A percentile compares a stretch with the other conserved stretches of the same genome.
These are phyloP conservation scores for Mortierella claussenii DNA, from an alignment of 192 early-diverging fungal genomes.

Conservation along the genomic window DNA sequence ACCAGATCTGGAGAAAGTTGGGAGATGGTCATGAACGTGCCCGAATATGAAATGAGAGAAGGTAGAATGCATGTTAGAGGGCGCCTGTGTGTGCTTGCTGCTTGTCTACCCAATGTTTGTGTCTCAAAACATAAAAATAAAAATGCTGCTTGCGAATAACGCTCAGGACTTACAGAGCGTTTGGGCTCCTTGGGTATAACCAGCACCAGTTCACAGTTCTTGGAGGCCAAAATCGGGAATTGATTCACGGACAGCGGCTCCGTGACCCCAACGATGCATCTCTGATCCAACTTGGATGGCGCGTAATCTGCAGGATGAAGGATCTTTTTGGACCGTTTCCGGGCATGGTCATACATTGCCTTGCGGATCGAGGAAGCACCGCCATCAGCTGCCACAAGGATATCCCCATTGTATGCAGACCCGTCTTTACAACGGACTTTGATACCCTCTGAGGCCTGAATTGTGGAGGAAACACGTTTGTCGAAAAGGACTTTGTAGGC, in stretches of 20 bases:
- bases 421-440: constrained; percentile 45
- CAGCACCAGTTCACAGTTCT: constrained; percentile 26
- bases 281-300: constrained; percentile 26
- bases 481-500: constrained; percentile 42
- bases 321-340: constrained; percentile 19
- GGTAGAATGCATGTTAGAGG: too few relatives aligned
- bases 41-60: background rate
- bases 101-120: too few relatives aligned
- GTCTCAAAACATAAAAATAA: too few relatives aligned
- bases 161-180: constrained; percentile 26
- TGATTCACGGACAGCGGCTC: constrained; percentile 19
- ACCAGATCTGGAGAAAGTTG: constrained; percentile 30
- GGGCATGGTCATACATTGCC: constrained; percentile 21
- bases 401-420: constrained; percentile 31
- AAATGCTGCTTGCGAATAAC: too few relatives aligned
- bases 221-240: constrained; percentile 22
- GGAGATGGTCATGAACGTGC: background rate
- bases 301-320: constrained; percentile 23
- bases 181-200: constrained; percentile 40
- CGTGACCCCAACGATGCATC: constrained; percentile 31
- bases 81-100: too few relatives aligned
- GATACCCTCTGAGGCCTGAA: constrained; percentile 27
- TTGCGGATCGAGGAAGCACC: constrained; percentile 26
- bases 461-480: constrained; percentile 24
- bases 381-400: constrained; percentile 39